These are phyloP conservation scores for Scheffersomyces insectosa DNA, from an alignment of 1,139 yeast species.

Conservation along the genomic window DNA sequence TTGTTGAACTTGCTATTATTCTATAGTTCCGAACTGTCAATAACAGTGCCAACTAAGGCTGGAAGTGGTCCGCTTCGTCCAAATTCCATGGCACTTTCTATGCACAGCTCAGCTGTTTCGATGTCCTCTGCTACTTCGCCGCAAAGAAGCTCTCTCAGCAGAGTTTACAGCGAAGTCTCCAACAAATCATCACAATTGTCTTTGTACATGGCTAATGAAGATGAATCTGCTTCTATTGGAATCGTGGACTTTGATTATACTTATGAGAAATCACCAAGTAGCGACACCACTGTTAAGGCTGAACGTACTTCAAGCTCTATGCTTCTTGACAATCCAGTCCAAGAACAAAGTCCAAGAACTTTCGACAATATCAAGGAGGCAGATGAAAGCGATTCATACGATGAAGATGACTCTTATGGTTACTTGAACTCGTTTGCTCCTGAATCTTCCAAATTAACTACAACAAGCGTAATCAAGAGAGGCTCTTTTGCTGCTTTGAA, in stretches of 20 bases:
- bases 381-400: constrained; percentile 7
- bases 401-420: constrained; percentile 15
- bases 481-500: background rate
- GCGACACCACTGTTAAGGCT: background rate
- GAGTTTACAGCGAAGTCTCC: constrained; percentile 7
- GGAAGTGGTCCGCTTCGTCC: background rate
- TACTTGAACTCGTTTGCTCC: constrained; percentile 16
- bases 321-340: background rate
- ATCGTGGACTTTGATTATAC: background rate
- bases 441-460: constrained; percentile 2
- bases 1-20: constrained; percentile 16
- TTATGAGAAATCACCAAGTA: background rate
- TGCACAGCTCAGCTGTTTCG: background rate
- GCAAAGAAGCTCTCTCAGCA: background rate
- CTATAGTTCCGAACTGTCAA: constrained; percentile 2
- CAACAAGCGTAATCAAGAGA: constrained; percentile 1
- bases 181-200: constrained; percentile 12
- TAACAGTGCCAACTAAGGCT: background rate
- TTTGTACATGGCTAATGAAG: constrained; percentile 7
- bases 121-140: background rate
- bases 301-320: too few species aligned
- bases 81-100: background rate
- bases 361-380: constrained; percentile 1
- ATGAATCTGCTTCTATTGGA: constrained; percentile 3
- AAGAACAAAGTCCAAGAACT: background rate